Evolutionary conservation across 2,329 filamentous ascomycete species (phyloP), one percentile per base, ranked within the genome.

Genomic region (Talaromyces sp.): DNA sequence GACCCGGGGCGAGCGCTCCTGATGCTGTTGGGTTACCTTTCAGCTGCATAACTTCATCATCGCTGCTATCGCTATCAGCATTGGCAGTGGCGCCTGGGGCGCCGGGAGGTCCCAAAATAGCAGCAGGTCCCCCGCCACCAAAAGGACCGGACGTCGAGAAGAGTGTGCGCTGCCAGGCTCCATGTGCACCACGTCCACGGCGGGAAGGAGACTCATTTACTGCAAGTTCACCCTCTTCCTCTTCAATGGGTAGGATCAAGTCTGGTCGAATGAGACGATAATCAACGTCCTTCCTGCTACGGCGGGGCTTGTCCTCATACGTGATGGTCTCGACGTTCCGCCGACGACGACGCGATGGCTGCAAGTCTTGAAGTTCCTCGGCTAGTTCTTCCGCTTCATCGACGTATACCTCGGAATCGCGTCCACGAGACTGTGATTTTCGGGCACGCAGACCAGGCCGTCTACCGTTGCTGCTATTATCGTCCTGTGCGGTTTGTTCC

Each of bases 81-180:
- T 89, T 91, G 31, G 88, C 92, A 65, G 86, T 86, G 23, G 90
- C 90, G 62, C 88, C 89, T 81, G 72, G 71, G 18, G 73, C 72
- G n/a, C 88, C 90, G 5, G 90, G 88, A 1, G 91, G 91, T 65
- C 82, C 87, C 61, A 93, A 84, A 12, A 95, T 81, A 16, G 91
- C 86, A 35, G 87, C 84, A 46, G 83, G 84, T 39, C 91, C 91
- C 48, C 88, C 87, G 52, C 90, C 90, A 46, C 95, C 95, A 75
- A 99, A 98, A 2, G 95, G 95, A 8, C 95, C 95, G 72, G 89
- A 91, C 0, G 92, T 96, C 23, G 92, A 92, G 76, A 96, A 93
- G 35, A 98, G 82, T 63, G 84, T 91, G 57, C 92, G 89, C 72
- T 93, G 91, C 87, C 88, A 92, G 48, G 78, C 79, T 52, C 76